Evolutionary conservation across 2,329 filamentous ascomycete species (phyloP).

Genomic region (Fusarium sp.): DNA sequence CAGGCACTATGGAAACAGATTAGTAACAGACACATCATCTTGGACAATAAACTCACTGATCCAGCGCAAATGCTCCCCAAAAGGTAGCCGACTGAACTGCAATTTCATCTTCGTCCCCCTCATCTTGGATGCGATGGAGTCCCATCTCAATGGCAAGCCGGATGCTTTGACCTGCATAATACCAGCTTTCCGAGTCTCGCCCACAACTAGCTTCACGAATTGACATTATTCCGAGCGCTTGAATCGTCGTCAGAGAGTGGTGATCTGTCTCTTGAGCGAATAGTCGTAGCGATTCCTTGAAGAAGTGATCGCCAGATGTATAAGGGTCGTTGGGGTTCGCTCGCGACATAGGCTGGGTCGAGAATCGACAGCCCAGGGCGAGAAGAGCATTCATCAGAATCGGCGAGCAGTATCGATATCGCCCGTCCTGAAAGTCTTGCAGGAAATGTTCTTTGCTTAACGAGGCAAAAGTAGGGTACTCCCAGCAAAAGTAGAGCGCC

Average conservation of each 20-base stretch:
- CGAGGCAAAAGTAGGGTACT: constrained; percentile 80
- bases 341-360: constrained; percentile 72
- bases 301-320: constrained; percentile 80
- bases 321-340: constrained; percentile 71
- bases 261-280: constrained; percentile 69
- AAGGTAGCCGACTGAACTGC: constrained; percentile 71
- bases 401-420: constrained; percentile 74
- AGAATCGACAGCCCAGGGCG: constrained; percentile 76
- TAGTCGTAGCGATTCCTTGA: constrained; percentile 74
- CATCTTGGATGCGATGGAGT: constrained; percentile 66
- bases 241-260: constrained; percentile 76
- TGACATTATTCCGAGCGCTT: constrained; percentile 81
- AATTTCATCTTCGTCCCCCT: constrained; percentile 65
- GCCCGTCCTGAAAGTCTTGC: constrained; percentile 71
- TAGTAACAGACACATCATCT: constrained; percentile 21
- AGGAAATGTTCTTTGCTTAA: constrained; percentile 79
- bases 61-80: constrained; percentile 72
- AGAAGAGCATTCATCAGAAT: constrained; percentile 75
- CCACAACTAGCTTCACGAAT: constrained; percentile 80
- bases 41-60: constrained; percentile 64
- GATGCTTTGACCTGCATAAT: constrained; percentile 78
- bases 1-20: constrained; percentile 62
- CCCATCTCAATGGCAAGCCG: constrained; percentile 79
- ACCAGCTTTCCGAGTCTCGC: constrained; percentile 79
- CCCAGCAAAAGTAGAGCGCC: constrained; percentile 79